A percentile compares a stretch with the other conserved stretches of the same genome.
phyloP scores from a whole-genome alignment of 345 rosid species.

The Balakata baccata region DNA sequence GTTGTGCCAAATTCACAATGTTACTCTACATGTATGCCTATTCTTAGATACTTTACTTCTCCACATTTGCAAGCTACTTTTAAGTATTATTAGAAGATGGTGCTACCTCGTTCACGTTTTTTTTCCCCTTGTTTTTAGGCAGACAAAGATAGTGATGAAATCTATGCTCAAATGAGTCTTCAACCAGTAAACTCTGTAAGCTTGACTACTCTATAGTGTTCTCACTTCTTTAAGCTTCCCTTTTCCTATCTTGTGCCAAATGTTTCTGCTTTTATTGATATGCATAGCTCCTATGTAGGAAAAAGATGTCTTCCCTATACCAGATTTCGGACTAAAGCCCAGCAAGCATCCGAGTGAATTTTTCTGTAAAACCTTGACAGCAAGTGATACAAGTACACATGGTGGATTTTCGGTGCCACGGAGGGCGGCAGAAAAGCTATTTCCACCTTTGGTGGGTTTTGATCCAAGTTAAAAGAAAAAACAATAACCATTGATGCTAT shows the following conservation, averaged over 20 bases:
- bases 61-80: background rate
- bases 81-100: background rate
- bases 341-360: conserved; percentile 90
- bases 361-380: conserved; percentile 94
- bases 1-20: conserved; percentile 96
- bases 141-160: conserved; percentile 90
- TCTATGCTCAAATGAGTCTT: conserved; percentile 96
- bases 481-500: background rate
- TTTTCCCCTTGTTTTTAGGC: conserved; percentile 45
- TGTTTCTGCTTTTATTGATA: background rate
- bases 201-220: background rate
- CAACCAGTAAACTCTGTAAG: conserved; percentile 91
- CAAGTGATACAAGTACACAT: conserved; percentile 98
- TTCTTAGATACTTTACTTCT: conserved; percentile 6
- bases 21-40: conserved; percentile 66
- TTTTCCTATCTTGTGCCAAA: background rate
- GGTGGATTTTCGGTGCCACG: conserved; percentile 99
- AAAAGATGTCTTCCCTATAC: conserved; percentile 78
- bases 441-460: conserved; percentile 73
- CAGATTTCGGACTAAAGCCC: conserved; percentile 76
- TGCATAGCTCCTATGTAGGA: conserved; percentile 45
- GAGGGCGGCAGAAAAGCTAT: conserved; percentile 97
- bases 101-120: background rate
- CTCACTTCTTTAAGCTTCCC: background rate
- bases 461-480: too few species aligned